A percentile compares a stretch with the other conserved stretches of the same genome.
Evolutionary conservation across 306 rosid species (phyloP).

Genomic region (Crataegus laevigata): DNA sequence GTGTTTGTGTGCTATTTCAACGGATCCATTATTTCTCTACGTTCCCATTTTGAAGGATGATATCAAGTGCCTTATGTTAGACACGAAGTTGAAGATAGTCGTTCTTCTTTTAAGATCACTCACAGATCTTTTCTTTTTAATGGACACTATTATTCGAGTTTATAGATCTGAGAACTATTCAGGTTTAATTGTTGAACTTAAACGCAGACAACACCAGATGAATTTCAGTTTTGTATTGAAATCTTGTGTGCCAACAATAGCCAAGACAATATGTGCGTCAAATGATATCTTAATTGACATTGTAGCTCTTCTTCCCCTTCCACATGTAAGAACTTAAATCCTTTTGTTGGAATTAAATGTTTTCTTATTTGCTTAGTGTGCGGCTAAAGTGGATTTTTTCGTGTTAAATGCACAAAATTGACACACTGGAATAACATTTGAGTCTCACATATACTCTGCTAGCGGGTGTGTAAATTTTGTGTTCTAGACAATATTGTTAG

Average conservation of each 20-base stretch:
- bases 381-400: no score
- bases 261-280: background rate
- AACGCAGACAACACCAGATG: background rate
- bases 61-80: slow-evolving; percentile 14
- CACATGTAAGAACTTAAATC: slow-evolving; percentile 2
- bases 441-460: no score
- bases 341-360: no score
- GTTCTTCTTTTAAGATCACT: slow-evolving; percentile 13
- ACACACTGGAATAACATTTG: no score
- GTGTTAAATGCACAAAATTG: no score
- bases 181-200: background rate
- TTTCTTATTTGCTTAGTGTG: no score
- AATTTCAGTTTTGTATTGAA: background rate
- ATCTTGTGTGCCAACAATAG: background rate
- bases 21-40: slow-evolving; percentile 32
- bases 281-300: slow-evolving; percentile 12
- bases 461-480: no score
- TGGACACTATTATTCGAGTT: slow-evolving; percentile 7
- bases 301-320: slow-evolving; percentile 28
- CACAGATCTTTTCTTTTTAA: slow-evolving; percentile 17
- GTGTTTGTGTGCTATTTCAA: slow-evolving; percentile 17
- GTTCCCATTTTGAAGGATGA: slow-evolving; percentile 13
- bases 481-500: no score
- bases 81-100: slow-evolving; percentile 13
- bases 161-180: background rate